These are phyloP conservation scores for Parastagonospora avenae DNA, from an alignment of 2,329 filamentous ascomycete genomes.

Conservation along the genomic window DNA sequence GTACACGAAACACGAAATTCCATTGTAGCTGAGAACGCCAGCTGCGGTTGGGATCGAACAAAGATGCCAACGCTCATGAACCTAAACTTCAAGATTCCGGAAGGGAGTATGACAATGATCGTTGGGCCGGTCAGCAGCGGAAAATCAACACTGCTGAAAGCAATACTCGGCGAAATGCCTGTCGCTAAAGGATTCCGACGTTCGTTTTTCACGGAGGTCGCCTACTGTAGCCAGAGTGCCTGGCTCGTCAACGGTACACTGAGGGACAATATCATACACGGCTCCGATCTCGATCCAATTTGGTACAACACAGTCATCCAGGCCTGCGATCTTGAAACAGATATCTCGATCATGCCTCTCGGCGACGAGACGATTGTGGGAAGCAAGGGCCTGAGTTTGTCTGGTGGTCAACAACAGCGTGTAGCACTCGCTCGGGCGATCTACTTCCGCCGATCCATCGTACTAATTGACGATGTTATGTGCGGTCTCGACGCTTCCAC, in stretches of 20 bases:
- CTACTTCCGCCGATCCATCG: constrained; percentile 49
- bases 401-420: constrained; percentile 56
- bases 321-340: constrained; percentile 21
- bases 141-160: constrained; percentile 44
- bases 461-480: constrained; percentile 56
- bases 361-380: constrained; percentile 50
- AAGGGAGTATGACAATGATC: constrained; percentile 8
- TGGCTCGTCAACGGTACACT: constrained; percentile 37
- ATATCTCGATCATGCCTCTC: constrained; percentile 11
- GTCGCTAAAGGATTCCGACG: constrained; percentile 7
- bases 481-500: constrained; percentile 54
- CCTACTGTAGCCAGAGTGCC: constrained; percentile 37
- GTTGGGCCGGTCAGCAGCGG: constrained; percentile 17
- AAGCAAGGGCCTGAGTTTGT: constrained; percentile 53
- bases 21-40: constrained; percentile 14
- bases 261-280: constrained; percentile 29
- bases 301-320: constrained; percentile 32
- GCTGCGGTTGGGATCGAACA: constrained; percentile 12
- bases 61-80: constrained; percentile 4
- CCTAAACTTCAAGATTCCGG: constrained; percentile 7
- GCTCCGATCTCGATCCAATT: constrained; percentile 19
- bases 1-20: constrained; percentile 6
- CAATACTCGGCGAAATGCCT: constrained; percentile 17
- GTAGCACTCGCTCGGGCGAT: constrained; percentile 56
- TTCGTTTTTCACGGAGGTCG: constrained; percentile 25